These are phyloP conservation scores for Trichoderma citrinoviride DNA, from an alignment of 2,329 filamentous ascomycete species.

Conservation along the genomic window DNA sequence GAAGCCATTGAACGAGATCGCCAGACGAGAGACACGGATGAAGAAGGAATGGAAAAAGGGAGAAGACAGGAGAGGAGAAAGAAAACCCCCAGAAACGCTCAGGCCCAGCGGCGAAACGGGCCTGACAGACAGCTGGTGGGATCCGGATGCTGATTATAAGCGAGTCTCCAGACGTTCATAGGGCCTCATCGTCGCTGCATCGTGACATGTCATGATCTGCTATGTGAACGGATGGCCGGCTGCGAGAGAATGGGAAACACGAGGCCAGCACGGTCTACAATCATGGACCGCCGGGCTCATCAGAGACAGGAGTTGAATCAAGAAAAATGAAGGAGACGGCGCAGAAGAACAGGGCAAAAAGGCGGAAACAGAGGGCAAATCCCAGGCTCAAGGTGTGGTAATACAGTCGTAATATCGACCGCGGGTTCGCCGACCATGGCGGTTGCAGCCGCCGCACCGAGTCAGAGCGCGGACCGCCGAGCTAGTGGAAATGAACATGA, in stretches of 20 bases:
- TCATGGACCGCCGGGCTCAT: neutral
- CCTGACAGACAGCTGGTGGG: neutral
- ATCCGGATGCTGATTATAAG: neutral
- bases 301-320: neutral
- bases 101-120: neutral
- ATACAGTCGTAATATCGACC: constrained; percentile 9
- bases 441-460: constrained; percentile 1
- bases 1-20: neutral
- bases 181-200: neutral
- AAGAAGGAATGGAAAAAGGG: no score
- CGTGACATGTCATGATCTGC: neutral
- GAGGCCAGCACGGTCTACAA: neutral
- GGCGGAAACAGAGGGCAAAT: neutral
- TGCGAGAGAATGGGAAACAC: neutral
- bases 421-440: neutral
- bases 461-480: neutral
- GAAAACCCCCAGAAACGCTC: no score
- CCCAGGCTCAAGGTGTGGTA: neutral
- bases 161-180: neutral
- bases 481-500: neutral
- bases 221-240: neutral
- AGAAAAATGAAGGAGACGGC: neutral
- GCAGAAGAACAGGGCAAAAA: neutral
- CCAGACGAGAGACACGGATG: no score
- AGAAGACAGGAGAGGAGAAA: neutral